Base-by-base conservation (phyloP, 495 filamentous ascomycete species). In the Penicillium cataractarum region DNA sequence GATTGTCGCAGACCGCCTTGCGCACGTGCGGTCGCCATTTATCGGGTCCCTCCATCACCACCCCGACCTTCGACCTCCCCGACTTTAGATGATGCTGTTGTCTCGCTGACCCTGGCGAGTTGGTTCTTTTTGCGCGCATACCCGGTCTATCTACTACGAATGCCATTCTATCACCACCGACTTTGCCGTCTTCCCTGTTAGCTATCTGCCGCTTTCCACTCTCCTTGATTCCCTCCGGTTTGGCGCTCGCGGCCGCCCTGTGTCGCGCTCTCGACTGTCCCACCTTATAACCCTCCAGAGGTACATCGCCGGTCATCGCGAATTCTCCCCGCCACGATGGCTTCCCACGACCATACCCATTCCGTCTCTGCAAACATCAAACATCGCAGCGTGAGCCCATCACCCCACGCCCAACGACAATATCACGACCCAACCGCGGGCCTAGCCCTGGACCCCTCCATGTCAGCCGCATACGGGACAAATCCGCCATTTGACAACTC, bases 371-470 rank as follows among this genome's bases (percentile, higher is more conserved):
- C 42, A 5, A 63, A 63, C 50, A 57, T 71, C 50, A 70, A 77
- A 60, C 75, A 68, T 68, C 77, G 77, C 62, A 77, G 77, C 57
- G 70, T 75, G 63, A 82, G 79, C 72, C 77, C 79, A 13, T 77
- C 75, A 48, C 63, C 72, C 46, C 76, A 77, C 67, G 64, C 59
- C 57, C 77, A 75, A 44, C 76, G 73, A 31, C 74, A 74, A 21
- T 76, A 79, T 63, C 73, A 79, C 33, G 68, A 79, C 58, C 65
- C 69, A 29, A 71, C 71, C 33, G 39, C 72, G n/a, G 74, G 71
- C 15, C 68, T 80, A 52, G 71, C 69, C 42, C 55, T 80, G 29
- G 75, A 80, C 59, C 72, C 74, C 54, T 78, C 78, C 60, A 71
- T 74, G 68, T 60, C 72, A n/a, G 65, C 70, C 22, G 58, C 68